phyloP scores from a whole-genome alignment of 768 basidiomycete species.

The Phylloporus arenicola region DNA sequence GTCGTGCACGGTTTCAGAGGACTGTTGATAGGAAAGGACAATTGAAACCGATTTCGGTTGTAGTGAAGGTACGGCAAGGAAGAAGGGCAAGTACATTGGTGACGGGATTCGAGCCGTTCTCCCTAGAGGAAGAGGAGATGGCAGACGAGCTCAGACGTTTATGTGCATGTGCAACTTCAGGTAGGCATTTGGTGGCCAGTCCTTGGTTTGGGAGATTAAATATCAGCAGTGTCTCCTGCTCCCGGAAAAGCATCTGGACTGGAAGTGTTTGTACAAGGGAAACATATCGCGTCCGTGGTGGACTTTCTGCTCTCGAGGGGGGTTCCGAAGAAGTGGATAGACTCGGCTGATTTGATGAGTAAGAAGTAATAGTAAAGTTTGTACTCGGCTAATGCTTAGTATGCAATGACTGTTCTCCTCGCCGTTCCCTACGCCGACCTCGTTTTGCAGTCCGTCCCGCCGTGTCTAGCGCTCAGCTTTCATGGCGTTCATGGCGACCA shows the following conservation, averaged over 20 bases:
- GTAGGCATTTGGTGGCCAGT: constrained; percentile 34
- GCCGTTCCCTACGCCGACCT: constrained; percentile 19
- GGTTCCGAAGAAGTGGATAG: constrained; percentile 80
- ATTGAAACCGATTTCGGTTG: constrained; percentile 63
- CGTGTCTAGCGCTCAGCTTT: constrained; percentile 47
- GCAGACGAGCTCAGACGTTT: constrained; percentile 70
- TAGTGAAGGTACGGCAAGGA: constrained; percentile 70
- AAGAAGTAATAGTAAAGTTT: constrained; percentile 38
- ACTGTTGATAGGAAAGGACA: constrained; percentile 60
- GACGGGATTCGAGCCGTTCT: constrained; percentile 75
- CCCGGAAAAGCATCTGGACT: constrained; percentile 51
- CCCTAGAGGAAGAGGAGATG: constrained; percentile 62
- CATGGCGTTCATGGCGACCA: constrained; percentile 53
- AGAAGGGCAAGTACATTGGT: constrained; percentile 72
- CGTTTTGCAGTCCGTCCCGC: constrained; percentile 13
- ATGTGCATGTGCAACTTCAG: constrained; percentile 77
- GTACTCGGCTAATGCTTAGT: not conserved
- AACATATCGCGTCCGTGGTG: constrained; percentile 60
- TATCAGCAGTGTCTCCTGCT: constrained; percentile 50
- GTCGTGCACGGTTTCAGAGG: not conserved
- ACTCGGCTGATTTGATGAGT: constrained; percentile 39
- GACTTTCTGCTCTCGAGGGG: constrained; percentile 66
- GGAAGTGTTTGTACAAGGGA: constrained; percentile 84
- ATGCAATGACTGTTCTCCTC: constrained; percentile 14
- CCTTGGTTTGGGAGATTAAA: not conserved